A percentile compares a stretch with the other conserved stretches of the same genome.
phyloP scores from a whole-genome alignment of 805 yeast genomes.

The Metschnikowia borealis region DNA sequence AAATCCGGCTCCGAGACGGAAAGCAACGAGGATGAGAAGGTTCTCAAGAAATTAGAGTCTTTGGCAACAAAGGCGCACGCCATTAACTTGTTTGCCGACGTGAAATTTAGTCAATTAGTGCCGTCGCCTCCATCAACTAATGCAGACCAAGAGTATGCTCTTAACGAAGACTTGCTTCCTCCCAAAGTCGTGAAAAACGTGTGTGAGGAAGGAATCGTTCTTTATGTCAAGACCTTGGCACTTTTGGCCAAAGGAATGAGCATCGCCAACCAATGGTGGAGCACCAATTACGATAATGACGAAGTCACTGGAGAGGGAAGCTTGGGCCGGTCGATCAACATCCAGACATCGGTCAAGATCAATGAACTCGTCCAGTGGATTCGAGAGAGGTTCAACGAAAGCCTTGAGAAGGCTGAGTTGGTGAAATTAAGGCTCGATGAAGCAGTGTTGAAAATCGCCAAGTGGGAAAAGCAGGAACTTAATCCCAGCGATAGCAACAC shows the following conservation, averaged over 20 bases:
- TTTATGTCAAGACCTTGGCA: constrained; percentile 81
- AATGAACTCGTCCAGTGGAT: constrained; percentile 87
- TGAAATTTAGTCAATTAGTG: constrained; percentile 78
- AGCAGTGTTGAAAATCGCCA: constrained; percentile 37
- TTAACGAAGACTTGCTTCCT: constrained; percentile 47
- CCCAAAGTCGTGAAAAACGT: constrained; percentile 53
- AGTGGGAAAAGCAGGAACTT: constrained; percentile 3
- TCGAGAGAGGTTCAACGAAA: constrained; percentile 82
- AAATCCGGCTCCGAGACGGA: constrained; percentile 13
- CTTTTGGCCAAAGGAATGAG: constrained; percentile 83
- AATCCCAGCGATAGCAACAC: background rate
- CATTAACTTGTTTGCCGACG: constrained; percentile 82
- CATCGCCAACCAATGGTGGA: constrained; percentile 90
- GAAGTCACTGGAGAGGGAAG: constrained; percentile 11
- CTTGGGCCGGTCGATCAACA: constrained; percentile 14
- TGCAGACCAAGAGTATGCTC: constrained; percentile 35
- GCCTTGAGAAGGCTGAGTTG: constrained; percentile 83
- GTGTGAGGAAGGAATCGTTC: constrained; percentile 80
- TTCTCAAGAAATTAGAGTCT: constrained; percentile 53
- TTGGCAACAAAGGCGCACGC: constrained; percentile 90
- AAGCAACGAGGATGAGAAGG: constrained; percentile 31
- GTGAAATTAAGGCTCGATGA: constrained; percentile 56
- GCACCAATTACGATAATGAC: constrained; percentile 28
- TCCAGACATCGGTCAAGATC: constrained; percentile 36
- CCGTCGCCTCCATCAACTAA: constrained; percentile 63